These are phyloP conservation scores for Tuber borchii DNA, from an alignment of 495 filamentous ascomycete species.

Conservation along the genomic window DNA sequence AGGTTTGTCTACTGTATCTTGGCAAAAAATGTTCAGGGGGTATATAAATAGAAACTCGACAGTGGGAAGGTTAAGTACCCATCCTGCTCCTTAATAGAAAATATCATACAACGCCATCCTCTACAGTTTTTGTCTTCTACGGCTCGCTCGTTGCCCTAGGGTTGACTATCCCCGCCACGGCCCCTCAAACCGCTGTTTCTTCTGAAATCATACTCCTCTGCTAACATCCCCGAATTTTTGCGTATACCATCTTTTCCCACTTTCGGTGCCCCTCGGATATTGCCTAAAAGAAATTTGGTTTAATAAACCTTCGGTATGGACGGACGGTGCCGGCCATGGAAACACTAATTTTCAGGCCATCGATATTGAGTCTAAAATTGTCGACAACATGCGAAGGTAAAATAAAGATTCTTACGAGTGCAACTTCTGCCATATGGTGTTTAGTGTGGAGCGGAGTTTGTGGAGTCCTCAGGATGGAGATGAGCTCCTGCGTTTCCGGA, in stretches of 20 bases:
- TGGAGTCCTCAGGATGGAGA: slow-evolving; percentile 2
- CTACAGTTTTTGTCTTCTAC: too few species aligned
- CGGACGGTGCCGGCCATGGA: background rate
- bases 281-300: background rate
- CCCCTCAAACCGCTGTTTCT: background rate
- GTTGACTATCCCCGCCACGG: too few species aligned
- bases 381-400: slow-evolving; percentile 8
- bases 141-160: too few species aligned
- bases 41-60: too few species aligned
- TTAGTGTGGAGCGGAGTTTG: background rate
- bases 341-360: background rate
- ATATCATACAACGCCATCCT: too few species aligned
- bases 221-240: background rate
- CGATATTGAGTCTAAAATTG: slow-evolving; percentile 16
- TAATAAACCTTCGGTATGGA: background rate
- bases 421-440: background rate
- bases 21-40: too few species aligned
- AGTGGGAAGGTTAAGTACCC: too few species aligned
- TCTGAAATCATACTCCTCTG: background rate
- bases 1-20: too few species aligned
- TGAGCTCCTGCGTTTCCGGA: background rate
- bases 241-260: background rate
- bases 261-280: background rate
- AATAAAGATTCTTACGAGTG: slow-evolving; percentile 4
- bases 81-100: too few species aligned